phyloP scores from a whole-genome alignment of 768 basidiomycete genomes.

The Suillus decipiens region DNA sequence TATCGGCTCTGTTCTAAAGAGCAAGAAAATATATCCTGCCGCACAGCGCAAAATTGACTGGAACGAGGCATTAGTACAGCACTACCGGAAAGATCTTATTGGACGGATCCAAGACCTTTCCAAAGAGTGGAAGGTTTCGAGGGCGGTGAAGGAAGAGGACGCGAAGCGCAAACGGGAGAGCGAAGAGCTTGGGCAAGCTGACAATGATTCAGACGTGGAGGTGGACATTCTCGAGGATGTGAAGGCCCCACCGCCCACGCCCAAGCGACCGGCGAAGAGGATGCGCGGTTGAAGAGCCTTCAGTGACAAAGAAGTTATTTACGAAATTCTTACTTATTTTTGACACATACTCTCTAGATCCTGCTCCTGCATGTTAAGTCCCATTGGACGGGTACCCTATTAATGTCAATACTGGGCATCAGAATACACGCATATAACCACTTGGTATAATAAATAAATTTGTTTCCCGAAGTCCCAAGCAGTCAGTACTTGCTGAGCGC shows the following conservation, averaged over 20 bases:
- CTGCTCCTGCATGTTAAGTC: background rate
- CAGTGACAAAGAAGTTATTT: background rate
- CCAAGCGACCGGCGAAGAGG: slow-evolving; percentile 23
- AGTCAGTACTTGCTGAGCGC: background rate
- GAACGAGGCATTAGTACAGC: slow-evolving; percentile 49
- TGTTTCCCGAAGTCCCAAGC: background rate
- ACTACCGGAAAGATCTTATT: slow-evolving; percentile 48
- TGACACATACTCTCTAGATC: background rate
- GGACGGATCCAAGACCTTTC: slow-evolving; percentile 49
- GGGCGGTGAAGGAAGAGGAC: slow-evolving; percentile 39
- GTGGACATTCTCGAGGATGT: slow-evolving; percentile 40
- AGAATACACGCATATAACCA: background rate
- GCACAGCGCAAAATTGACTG: slow-evolving; percentile 49
- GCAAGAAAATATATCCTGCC: slow-evolving; percentile 34
- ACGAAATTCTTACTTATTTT: background rate
- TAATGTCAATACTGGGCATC: slow-evolving; percentile 1
- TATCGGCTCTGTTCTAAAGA: slow-evolving; percentile 20
- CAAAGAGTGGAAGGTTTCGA: slow-evolving; percentile 51
- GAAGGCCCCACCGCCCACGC: slow-evolving; percentile 14
- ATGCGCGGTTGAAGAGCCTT: slow-evolving; percentile 24
- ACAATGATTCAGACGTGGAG: slow-evolving; percentile 37
- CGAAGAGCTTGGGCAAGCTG: slow-evolving; percentile 24
- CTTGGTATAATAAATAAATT: slow-evolving; percentile 1
- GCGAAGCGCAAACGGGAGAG: slow-evolving; percentile 31
- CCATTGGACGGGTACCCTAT: slow-evolving; percentile 1